Evolutionary conservation across 2,329 filamentous ascomycete genomes (phyloP).

Genomic region (Colletotrichum gigasporum): DNA sequence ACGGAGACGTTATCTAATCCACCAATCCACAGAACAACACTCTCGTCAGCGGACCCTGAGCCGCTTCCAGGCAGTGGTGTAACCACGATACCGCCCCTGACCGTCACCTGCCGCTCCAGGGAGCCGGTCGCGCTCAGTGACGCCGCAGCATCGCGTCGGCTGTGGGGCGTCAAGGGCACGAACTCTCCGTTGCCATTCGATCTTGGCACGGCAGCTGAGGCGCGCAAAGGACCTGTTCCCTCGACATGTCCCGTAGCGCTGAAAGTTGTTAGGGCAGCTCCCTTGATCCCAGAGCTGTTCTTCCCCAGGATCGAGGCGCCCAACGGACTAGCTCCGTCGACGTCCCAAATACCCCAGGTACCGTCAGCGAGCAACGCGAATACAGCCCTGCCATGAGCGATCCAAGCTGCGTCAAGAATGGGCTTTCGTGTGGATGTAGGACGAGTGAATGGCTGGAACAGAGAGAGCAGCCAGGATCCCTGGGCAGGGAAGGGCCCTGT

Average conservation of each 20-base stretch:
- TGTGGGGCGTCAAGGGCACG: slow-evolving; percentile 72
- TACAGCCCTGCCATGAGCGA: slow-evolving; percentile 67
- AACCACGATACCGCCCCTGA: slow-evolving; percentile 63
- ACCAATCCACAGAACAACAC: slow-evolving; percentile 65
- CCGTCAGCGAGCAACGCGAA: slow-evolving; percentile 69
- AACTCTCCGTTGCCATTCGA: slow-evolving; percentile 56
- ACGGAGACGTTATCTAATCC: slow-evolving; percentile 65
- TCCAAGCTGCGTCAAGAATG: slow-evolving; percentile 71
- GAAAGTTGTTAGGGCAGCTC: slow-evolving; percentile 67
- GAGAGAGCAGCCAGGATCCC: slow-evolving; percentile 71
- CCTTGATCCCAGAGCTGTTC: slow-evolving; percentile 61
- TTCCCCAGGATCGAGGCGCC: slow-evolving; percentile 58
- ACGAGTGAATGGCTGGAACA: slow-evolving; percentile 66
- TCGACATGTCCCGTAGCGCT: slow-evolving; percentile 68
- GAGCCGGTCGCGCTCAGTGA: slow-evolving; percentile 53
- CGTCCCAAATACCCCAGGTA: slow-evolving; percentile 75
- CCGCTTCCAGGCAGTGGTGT: slow-evolving; percentile 51
- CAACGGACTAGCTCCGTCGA: slow-evolving; percentile 65
- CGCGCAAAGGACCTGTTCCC: slow-evolving; percentile 64
- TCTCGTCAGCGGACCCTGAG: slow-evolving; percentile 60
- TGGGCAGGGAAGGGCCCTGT: slow-evolving; percentile 63
- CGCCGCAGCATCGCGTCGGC: slow-evolving; percentile 61
- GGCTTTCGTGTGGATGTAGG: slow-evolving; percentile 63
- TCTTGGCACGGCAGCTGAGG: slow-evolving; percentile 13
- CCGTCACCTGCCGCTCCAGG: slow-evolving; percentile 59